Conservation (phyloP, 139 green algal species). For the Tetraselmis chui region DNA sequence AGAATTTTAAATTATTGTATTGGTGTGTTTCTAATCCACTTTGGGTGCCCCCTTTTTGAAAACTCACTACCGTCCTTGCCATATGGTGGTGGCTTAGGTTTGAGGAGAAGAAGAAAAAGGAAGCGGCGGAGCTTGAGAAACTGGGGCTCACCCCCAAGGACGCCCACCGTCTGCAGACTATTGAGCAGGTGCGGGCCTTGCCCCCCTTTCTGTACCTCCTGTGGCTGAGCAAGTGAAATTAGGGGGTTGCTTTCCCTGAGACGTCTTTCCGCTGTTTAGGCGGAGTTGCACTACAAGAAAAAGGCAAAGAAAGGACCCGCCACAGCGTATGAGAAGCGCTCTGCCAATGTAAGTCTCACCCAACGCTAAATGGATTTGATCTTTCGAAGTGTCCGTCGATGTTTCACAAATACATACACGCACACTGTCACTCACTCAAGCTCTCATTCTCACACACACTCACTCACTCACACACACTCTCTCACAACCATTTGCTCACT, state of each 20-base stretch:
- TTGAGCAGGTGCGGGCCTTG: not conserved
- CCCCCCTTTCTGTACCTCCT: not conserved
- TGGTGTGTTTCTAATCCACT: no score
- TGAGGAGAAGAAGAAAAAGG: constrained; percentile 72
- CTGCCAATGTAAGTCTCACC: constrained; percentile 56
- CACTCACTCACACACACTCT: no score
- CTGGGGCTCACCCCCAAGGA: constrained; percentile 59
- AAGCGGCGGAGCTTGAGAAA: constrained; percentile 59
- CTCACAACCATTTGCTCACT: no score
- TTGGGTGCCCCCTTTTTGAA: not conserved
- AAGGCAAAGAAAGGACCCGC: constrained; percentile 56
- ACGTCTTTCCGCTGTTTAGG: constrained; percentile 10
- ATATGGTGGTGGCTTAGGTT: constrained; percentile 12
- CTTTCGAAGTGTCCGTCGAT: no score
- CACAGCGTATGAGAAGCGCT: constrained; percentile 78
- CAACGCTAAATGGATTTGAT: no score
- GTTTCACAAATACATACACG: no score
- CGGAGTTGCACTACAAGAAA: constrained; percentile 58
- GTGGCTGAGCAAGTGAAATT: no score
- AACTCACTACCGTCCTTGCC: not conserved
- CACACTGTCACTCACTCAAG: no score
- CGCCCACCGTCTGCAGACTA: constrained; percentile 70
- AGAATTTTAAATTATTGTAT: not conserved
- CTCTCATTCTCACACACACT: no score
- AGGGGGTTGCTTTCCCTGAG: no score